Evolutionary conservation across 2,329 filamentous ascomycete genomes (phyloP), one percentile per base, ranked within the genome.

Genomic region (Atkinsonella texensis): DNA sequence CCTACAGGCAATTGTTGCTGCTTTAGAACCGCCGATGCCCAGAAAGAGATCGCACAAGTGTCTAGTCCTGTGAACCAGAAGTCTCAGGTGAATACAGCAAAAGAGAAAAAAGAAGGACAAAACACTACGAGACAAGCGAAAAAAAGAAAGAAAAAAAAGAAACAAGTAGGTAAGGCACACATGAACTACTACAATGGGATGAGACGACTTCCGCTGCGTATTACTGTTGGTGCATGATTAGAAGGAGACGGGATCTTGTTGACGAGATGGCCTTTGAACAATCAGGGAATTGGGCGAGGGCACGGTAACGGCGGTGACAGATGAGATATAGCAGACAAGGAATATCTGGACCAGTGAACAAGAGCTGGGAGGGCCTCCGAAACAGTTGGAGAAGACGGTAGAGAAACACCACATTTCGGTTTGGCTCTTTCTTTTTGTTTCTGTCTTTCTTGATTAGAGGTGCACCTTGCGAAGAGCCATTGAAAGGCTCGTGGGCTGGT

Each of bases 1-100:
- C 11, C 17, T 31, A 23, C 38, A 95, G 90, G 91, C 91, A 31
- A 97, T 97, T 62, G 91, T 97, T 58, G 91, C 91, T 57, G 91
- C 91, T 42, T 76, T 97, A 57, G 91, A 97, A 71, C 91, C 91
- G 43, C 87, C 87, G 20, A 77, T 82, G 54, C 83, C 84, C 51
- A 93, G 91, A 78, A 89, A 88, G 75, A 84, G 80, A 71, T 74
- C 70, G 55, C 76, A 79, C 68, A 84, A 79, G 68, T 90, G 86
- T 70, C 72, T 81, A 58, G 69, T 90, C 66, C 77, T 89, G 65
- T 90, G 68, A 68, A 55, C 20, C 32, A 43, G 39, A 40, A 32
- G 12, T 12, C 7, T 12, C 40, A 20, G 32, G 17, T 39, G 15
- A 39, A 50, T 23, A 33, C 18, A 32, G 32, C 39, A 41, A 32